Percentiles rank a stretch among this genome's conserved stretches.
These are phyloP conservation scores for Schizosaccharomyces pombe DNA, from an alignment of 805 yeast genomes.

Conservation along the genomic window ASM294v3 CU329670.1:3420501-3421000, in stretches of 20 bases:
- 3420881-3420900: background rate
- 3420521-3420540: conserved; percentile 63
- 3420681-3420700: conserved; percentile 50
- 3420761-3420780: conserved; percentile 40
- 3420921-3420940: conserved; percentile 5
- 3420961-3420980: conserved; percentile 55
- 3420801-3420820: conserved; percentile 35
- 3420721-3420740: conserved; percentile 58
- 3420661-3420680: conserved; percentile 16
- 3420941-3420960: conserved; percentile 35
- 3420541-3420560: conserved; percentile 58
- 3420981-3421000: conserved; percentile 49
- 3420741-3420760: conserved; percentile 38
- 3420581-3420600: conserved; percentile 60
- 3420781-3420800: conserved; percentile 45
- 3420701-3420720: conserved; percentile 42
- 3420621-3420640: conserved; percentile 48
- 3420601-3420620: conserved; percentile 90
- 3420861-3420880: background rate
- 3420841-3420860: background rate
- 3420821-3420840: conserved; percentile 55
- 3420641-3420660: conserved; percentile 25
- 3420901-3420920: background rate
- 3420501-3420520: conserved; percentile 60
- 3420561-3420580: conserved; percentile 68